phyloP scores from a whole-genome alignment of 106 monocot genomes.

The Dioscorea alata region DNA sequence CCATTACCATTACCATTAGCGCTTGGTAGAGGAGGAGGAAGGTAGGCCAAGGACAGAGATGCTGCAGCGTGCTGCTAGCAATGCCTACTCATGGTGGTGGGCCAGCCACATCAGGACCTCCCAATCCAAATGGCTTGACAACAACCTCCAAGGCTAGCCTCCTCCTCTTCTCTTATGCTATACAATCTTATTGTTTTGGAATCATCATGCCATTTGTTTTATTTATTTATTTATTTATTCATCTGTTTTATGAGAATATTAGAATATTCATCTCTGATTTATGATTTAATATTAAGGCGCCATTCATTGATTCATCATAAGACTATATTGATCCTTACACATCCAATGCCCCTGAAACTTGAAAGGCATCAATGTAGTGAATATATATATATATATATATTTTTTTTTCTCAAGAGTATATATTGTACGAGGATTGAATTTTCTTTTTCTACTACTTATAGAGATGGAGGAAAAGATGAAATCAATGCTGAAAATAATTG shows the following conservation, averaged over 20 bases:
- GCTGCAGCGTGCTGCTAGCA: constrained; percentile 93
- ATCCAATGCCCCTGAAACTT: too few relatives aligned
- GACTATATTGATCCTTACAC: too few relatives aligned
- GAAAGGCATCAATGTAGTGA: too few relatives aligned
- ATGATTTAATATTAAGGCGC: not conserved
- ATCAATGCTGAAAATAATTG: constrained; percentile 4
- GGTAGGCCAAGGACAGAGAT: constrained; percentile 23
- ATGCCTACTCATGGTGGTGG: constrained; percentile 97
- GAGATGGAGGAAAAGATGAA: constrained; percentile 13
- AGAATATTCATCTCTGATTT: not conserved
- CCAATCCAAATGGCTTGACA: constrained; percentile 94
- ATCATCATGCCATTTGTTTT: too few relatives aligned
- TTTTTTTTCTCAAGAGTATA: not conserved
- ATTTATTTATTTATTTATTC: not conserved
- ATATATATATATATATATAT: too few relatives aligned
- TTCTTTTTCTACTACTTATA: not conserved
- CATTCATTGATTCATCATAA: not conserved
- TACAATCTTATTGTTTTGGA: too few relatives aligned
- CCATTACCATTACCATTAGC: too few relatives aligned
- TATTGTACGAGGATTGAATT: not conserved
- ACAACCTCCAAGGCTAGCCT: constrained; percentile 58
- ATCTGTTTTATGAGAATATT: not conserved
- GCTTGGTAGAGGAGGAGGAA: not conserved
- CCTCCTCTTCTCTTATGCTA: not conserved
- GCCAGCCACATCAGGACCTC: constrained; percentile 87